Evolutionary conservation across 495 filamentous ascomycete species (phyloP).

Genomic region (Parathielavia hyrcaniae): DNA sequence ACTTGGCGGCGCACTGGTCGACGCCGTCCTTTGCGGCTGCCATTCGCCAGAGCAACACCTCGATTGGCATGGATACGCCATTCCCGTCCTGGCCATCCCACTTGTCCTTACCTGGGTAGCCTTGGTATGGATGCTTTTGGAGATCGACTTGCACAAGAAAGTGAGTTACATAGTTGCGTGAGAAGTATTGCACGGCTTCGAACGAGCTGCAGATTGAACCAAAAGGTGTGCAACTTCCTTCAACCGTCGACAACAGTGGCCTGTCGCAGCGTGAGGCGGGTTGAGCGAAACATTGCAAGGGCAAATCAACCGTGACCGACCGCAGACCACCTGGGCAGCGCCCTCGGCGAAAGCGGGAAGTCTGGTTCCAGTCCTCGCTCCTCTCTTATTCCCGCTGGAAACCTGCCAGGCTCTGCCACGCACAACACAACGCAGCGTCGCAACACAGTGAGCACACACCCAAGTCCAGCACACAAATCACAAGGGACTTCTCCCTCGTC

Average conservation of each 20-base stretch:
- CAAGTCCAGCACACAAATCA: slow-evolving; percentile 8
- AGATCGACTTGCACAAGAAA: not conserved
- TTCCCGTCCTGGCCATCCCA: too few species aligned
- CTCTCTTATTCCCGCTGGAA: slow-evolving; percentile 8
- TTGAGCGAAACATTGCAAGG: slow-evolving; percentile 8
- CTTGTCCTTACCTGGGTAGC: not conserved
- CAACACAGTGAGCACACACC: not conserved
- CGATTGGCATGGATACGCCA: too few species aligned
- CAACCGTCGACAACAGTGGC: not conserved
- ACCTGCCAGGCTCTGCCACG: slow-evolving; percentile 17
- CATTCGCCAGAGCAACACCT: not conserved
- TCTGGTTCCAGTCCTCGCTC: not conserved
- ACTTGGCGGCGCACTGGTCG: too few species aligned
- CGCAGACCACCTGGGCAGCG: too few species aligned
- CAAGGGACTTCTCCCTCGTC: not conserved
- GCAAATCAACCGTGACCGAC: slow-evolving; percentile 6
- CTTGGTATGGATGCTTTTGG: not conserved
- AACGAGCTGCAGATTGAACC: not conserved
- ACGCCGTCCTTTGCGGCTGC: too few species aligned
- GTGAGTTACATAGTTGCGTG: too few species aligned
- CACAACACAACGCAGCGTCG: slow-evolving; percentile 17
- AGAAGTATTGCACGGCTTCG: too few species aligned
- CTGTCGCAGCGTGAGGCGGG: not conserved
- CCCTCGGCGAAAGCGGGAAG: slow-evolving; percentile 16
- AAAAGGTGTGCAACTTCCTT: not conserved